phyloP scores from a whole-genome alignment of 805 yeast genomes.

The Saturnispora halmiae region DNA sequence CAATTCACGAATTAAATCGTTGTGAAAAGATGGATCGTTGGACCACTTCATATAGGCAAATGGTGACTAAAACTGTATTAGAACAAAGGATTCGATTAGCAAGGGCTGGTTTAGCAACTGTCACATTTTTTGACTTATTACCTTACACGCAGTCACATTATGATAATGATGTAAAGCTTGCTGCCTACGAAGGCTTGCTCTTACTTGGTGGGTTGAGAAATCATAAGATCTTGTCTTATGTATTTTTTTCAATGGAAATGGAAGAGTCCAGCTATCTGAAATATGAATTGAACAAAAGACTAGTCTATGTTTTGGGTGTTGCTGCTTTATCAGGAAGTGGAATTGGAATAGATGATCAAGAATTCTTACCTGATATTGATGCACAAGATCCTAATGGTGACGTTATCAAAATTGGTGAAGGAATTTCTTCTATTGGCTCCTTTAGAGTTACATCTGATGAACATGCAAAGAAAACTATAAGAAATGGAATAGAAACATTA shows the following conservation, averaged over 20 bases:
- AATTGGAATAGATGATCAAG: constrained; percentile 55
- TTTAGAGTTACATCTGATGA: constrained; percentile 52
- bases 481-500: constrained; percentile 57
- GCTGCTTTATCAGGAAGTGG: constrained; percentile 60
- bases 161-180: constrained; percentile 45
- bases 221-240: constrained; percentile 47
- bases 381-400: constrained; percentile 13
- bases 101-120: constrained; percentile 40
- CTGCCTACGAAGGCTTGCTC: constrained; percentile 64
- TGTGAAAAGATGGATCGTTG: constrained; percentile 74
- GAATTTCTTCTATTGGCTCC: constrained; percentile 29
- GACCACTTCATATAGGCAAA: constrained; percentile 64
- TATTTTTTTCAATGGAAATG: constrained; percentile 46
- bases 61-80: constrained; percentile 48
- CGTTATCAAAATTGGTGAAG: constrained; percentile 53
- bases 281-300: constrained; percentile 36
- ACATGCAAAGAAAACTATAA: constrained; percentile 52
- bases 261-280: constrained; percentile 49
- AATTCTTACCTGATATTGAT: constrained; percentile 29
- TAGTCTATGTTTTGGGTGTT: constrained; percentile 48
- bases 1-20: constrained; percentile 61
- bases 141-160: constrained; percentile 41
- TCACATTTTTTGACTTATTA: constrained; percentile 48
- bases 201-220: constrained; percentile 72
- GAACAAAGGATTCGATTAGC: constrained; percentile 53